Base-by-base conservation (phyloP, 768 basidiomycete species). In the Russula earlei region DNA sequence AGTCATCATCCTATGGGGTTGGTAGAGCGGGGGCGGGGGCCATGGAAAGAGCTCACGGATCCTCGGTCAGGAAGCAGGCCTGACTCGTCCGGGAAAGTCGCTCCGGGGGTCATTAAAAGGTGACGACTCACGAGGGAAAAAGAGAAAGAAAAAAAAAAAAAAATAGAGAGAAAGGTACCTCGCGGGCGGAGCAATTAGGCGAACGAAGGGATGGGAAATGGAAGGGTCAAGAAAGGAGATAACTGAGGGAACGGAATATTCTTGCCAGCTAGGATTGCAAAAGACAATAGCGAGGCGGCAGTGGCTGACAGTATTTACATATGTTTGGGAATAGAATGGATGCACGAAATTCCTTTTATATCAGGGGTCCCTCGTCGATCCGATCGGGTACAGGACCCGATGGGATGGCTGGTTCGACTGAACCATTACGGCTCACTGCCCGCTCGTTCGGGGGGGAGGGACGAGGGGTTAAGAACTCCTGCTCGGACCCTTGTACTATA, bases 281-380 rank as follows among this genome's bases (percentile, higher is more conserved):
- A 50, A 62, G 61, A 62, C 61, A 62, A 62, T 62, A 62, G 52
- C 44, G 45, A 49, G 60, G 60, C 54, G 60, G 58, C 59, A 56
- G 58, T 59, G 60, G 60, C 60, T 54, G 51, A 58, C 46, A 44
- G 24, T 62, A 48, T 62, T 62, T 55, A 14, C 11, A 8, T 0
- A 0, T 61, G 11, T 62, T 62, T 62, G 58, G 24, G 0, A 19
- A 33, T 36, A 37, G 52, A 62, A 62, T 62, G 61, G 59, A 62
- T 46, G 37, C 6, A 25, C 42, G 34, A 49, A 40, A 38, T 50
- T 3, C 61, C 58, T 19, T 34, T 48, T 55, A 31, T 20, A 58
- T 34, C 2, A 5, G 1, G 14, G 9, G 57, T 45, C 46, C 54
- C 58, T 60, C 54, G 54, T 42, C 59, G 61, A 62, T 62, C 48